These are phyloP conservation scores for Ustilago esculenta DNA, from an alignment of 1,284 basidiomycete species.

Conservation along the genomic window DNA sequence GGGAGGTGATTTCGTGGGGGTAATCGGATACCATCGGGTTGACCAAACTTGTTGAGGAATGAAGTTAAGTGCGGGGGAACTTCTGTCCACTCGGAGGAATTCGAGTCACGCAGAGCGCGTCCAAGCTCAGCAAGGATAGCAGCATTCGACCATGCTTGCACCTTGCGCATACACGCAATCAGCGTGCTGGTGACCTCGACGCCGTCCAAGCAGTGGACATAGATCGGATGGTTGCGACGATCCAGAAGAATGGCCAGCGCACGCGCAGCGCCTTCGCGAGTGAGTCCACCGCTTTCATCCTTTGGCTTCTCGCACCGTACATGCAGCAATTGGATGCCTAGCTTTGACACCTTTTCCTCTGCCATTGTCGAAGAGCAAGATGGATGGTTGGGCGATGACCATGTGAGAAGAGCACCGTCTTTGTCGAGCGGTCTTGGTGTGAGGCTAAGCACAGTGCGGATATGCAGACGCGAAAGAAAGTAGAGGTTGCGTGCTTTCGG, in stretches of 20 bases:
- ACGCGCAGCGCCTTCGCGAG: conserved; percentile 54
- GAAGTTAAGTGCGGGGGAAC: conserved; percentile 53
- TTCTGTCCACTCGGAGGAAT: conserved; percentile 45
- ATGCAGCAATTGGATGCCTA: conserved; percentile 48
- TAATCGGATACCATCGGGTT: conserved; percentile 57
- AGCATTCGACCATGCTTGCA: conserved; percentile 58
- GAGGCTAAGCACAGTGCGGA: conserved; percentile 61
- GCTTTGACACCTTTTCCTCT: conserved; percentile 5
- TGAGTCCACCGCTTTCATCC: conserved; percentile 61
- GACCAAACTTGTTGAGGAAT: conserved; percentile 59
- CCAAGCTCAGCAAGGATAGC: conserved; percentile 55
- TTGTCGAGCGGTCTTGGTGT: conserved; percentile 62
- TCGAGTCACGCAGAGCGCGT: conserved; percentile 50
- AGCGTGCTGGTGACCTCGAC: conserved; percentile 60
- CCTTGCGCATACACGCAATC: conserved; percentile 59
- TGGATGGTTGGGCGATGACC: conserved; percentile 33
- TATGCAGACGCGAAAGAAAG: conserved; percentile 59
- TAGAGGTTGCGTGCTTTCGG: conserved; percentile 60
- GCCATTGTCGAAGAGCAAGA: background rate
- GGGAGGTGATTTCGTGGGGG: conserved; percentile 53
- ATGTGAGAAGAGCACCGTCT: conserved; percentile 43
- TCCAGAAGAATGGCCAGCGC: conserved; percentile 57
- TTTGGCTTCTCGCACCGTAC: conserved; percentile 63
- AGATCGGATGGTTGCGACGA: conserved; percentile 58
- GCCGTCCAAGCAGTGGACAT: conserved; percentile 65